Percentiles rank a stretch among this genome's conserved stretches.
phyloP scores from a whole-genome alignment of 331 rosid species.

The Cydonia oblonga region DNA sequence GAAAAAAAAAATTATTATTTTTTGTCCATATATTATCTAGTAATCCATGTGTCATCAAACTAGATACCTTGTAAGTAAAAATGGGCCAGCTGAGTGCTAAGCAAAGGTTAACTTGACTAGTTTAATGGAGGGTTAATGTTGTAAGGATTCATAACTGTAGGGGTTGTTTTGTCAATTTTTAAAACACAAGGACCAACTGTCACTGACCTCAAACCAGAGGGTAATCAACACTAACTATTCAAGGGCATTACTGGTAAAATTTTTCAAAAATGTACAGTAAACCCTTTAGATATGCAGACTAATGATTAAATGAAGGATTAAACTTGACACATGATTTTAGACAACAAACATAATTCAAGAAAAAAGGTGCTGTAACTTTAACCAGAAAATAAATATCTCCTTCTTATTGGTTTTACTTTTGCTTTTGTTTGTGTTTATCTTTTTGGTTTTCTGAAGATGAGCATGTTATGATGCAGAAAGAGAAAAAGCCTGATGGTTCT shows the following conservation, averaged over 20 bases:
- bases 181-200: too few species aligned
- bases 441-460: neutral
- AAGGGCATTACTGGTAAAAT: neutral
- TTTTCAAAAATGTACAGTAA: neutral
- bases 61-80: too few species aligned
- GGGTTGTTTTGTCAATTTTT: too few species aligned
- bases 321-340: neutral
- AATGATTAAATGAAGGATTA: neutral
- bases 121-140: too few species aligned
- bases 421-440: neutral
- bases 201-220: too few species aligned
- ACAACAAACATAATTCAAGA: neutral
- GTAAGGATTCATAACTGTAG: too few species aligned
- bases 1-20: too few species aligned
- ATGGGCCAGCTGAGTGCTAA: too few species aligned
- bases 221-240: neutral
- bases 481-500: constrained; percentile 4
- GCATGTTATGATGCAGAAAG: constrained; percentile 43
- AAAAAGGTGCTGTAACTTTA: neutral
- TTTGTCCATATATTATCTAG: too few species aligned
- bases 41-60: too few species aligned
- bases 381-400: neutral
- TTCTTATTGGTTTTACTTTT: neutral
- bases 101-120: too few species aligned
- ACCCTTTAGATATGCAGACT: neutral